Conservation (phyloP, 495 filamentous ascomycete genomes). For the Trichoderma gamsii region DNA sequence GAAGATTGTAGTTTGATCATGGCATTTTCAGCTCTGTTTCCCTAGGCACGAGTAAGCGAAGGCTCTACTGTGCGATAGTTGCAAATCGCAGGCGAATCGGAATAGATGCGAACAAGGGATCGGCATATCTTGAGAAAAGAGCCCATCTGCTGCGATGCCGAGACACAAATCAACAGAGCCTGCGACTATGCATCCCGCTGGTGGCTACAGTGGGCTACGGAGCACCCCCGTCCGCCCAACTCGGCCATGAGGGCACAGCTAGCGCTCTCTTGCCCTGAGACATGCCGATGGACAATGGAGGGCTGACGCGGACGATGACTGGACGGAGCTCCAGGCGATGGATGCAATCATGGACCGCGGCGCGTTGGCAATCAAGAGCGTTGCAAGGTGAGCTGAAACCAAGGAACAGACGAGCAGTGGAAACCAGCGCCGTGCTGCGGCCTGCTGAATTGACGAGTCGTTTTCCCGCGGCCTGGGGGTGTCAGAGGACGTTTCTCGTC, state of each 20-base stretch:
- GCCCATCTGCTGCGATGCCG: not conserved
- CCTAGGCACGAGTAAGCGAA: not conserved
- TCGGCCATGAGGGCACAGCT: not conserved
- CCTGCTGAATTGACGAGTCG: slow-evolving; percentile 5
- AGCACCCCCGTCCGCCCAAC: not conserved
- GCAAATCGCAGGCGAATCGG: not conserved
- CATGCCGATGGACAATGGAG: not conserved
- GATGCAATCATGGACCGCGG: slow-evolving; percentile 2
- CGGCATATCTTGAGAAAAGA: not conserved
- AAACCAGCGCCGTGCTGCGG: not conserved
- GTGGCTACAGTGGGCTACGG: too few species aligned
- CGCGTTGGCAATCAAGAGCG: not conserved
- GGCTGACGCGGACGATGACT: not conserved
- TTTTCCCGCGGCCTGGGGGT: not conserved
- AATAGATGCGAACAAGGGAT: not conserved
- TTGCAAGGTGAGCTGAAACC: not conserved
- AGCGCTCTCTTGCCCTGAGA: slow-evolving; percentile 1
- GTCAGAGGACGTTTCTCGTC: not conserved
- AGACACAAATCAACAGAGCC: too few species aligned
- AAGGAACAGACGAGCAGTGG: not conserved
- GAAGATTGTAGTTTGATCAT: not conserved
- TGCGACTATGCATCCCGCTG: too few species aligned
- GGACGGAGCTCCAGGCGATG: not conserved
- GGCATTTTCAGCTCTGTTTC: not conserved
- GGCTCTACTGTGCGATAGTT: not conserved